Percentiles rank a stretch among this genome's conserved stretches.
Conservation (phyloP, 1,284 basidiomycete genomes). For the Moniliella sp. region DNA sequence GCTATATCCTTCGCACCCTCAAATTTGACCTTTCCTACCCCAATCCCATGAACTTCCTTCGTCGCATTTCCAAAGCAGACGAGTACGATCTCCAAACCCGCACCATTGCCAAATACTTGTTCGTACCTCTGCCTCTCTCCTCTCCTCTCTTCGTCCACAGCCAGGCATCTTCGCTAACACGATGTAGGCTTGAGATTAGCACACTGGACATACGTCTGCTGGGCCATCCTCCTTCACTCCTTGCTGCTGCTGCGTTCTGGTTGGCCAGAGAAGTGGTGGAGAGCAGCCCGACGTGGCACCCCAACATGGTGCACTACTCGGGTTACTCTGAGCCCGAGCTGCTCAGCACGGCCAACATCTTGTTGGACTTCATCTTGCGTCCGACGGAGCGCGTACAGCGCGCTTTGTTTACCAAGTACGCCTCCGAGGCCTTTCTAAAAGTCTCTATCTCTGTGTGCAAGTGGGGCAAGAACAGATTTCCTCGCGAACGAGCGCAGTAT, state of each 20-base stretch:
- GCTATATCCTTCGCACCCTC: slow-evolving; percentile 71
- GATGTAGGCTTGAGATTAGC: slow-evolving; percentile 74
- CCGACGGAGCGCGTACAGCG: slow-evolving; percentile 19
- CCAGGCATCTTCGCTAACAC: too few species aligned
- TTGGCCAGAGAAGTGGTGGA: slow-evolving; percentile 62
- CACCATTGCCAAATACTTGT: slow-evolving; percentile 56
- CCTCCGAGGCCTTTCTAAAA: too few species aligned
- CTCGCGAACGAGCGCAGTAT: too few species aligned
- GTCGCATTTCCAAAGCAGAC: slow-evolving; percentile 40
- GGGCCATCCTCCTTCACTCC: slow-evolving; percentile 54
- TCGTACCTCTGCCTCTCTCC: too few species aligned
- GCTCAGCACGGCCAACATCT: slow-evolving; percentile 66
- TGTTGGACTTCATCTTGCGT: slow-evolving; percentile 54
- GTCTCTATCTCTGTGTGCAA: too few species aligned
- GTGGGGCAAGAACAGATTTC: too few species aligned
- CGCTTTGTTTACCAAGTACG: too few species aligned
- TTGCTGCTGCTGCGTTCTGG: slow-evolving; percentile 77
- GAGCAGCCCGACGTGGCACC: slow-evolving; percentile 58
- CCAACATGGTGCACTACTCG: slow-evolving; percentile 71
- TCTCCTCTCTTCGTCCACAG: too few species aligned
- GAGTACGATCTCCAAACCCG: slow-evolving; percentile 55
- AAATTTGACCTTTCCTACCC: slow-evolving; percentile 80
- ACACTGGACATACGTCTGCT: slow-evolving; percentile 69
- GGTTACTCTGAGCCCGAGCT: slow-evolving; percentile 64
- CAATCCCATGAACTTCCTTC: slow-evolving; percentile 75